These are phyloP conservation scores for Tetrapisispora namnaoensis DNA, from an alignment of 805 yeast genomes.

Conservation along the genomic window DNA sequence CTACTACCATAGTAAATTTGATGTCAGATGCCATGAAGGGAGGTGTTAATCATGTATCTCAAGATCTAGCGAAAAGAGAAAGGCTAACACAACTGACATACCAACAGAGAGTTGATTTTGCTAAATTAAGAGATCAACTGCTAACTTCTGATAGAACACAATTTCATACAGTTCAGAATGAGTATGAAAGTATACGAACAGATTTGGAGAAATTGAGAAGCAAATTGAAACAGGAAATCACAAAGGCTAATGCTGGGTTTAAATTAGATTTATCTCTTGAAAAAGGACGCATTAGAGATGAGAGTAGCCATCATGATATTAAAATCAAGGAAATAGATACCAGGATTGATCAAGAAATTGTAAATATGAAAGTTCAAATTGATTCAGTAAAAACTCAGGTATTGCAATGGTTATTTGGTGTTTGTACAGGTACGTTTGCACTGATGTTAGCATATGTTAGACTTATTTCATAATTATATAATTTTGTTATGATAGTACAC, in stretches of 20 bases:
- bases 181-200: conserved; percentile 73
- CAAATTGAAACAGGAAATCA: conserved; percentile 80
- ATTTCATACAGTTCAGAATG: conserved; percentile 69
- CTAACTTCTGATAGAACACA: conserved; percentile 83
- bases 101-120: conserved; percentile 94
- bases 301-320: conserved; percentile 82
- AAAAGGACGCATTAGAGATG: conserved; percentile 92
- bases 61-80: conserved; percentile 77
- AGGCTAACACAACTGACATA: conserved; percentile 75
- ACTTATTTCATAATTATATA: conserved; percentile 25
- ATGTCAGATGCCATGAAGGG: conserved; percentile 69
- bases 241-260: conserved; percentile 82
- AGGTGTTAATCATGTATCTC: conserved; percentile 64
- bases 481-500: no score
- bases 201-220: conserved; percentile 83
- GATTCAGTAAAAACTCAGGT: conserved; percentile 94
- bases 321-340: conserved; percentile 93
- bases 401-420: conserved; percentile 97
- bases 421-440: conserved; percentile 96
- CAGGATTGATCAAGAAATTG: conserved; percentile 88
- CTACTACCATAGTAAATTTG: conserved; percentile 67
- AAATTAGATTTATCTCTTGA: conserved; percentile 85
- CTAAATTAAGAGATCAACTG: conserved; percentile 85
- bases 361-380: conserved; percentile 90
- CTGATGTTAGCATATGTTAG: conserved; percentile 86